Evolutionary conservation across 495 filamentous ascomycete species (phyloP), one percentile per base, ranked within the genome.

Genomic region (Hamigera avellanea): DNA sequence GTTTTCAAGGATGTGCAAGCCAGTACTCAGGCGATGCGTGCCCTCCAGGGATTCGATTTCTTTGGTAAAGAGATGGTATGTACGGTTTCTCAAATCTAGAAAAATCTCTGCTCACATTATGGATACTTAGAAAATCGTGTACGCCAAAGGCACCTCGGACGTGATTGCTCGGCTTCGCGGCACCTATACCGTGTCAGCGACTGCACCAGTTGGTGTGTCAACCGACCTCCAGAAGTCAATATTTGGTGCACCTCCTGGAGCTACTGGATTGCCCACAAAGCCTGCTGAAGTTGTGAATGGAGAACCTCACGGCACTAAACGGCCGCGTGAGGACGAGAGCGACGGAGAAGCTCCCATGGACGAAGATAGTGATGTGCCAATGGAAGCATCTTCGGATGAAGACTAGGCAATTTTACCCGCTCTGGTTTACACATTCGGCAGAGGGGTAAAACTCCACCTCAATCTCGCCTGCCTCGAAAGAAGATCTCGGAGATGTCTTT

Each of bases 91-190:
- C 27, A 18, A 33, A 14, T 31, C 8, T 34, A 8, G n/a, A 9
- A 30, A 3, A 23, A 37, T 32, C 12, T 12, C 25, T 36, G 14
- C 37, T 40, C 10, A 42, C 25, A 45, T 38, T 31, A 9, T 19
- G 33, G 30, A 26, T 2, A 34, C 49, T 2, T 51, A 95, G 86
- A 81, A 76, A 69, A 88, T 98, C 42, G 64, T 75, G 26, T 98
- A 95, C 54, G 87, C 81, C 14, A 93, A 88, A 47, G 74, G 76
- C 31, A 83, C 86, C 44, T 95, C 88, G 3, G 66, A 93, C 60
- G 74, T 79, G 16, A 76, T 96, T 46, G 76, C 83, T 9, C 93
- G 89, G 55, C 71, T 96, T 26, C 87, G 93, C 45, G 93, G 91
- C 29, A 93, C 85, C 17, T 93, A 86, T 56, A 73, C 75, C 35